Percentiles rank a stretch among this genome's conserved stretches.
phyloP scores from a whole-genome alignment of 768 basidiomycete genomes.

The Tulasnella sp. region DNA sequence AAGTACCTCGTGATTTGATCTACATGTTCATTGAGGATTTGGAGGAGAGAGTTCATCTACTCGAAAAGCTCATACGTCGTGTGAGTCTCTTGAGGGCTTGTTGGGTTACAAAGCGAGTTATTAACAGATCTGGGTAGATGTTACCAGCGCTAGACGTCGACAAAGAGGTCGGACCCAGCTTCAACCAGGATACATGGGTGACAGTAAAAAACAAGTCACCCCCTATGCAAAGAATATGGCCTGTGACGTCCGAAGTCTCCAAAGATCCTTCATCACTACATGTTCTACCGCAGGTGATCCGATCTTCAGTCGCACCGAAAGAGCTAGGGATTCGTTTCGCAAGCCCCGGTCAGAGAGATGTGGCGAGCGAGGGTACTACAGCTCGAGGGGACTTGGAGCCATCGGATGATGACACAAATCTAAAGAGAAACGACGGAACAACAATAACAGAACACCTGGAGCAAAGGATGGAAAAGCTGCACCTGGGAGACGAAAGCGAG shows the following conservation, averaged over 20 bases:
- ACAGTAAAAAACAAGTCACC: constrained; percentile 26
- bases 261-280: neutral
- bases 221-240: constrained; percentile 25
- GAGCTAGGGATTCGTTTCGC: neutral
- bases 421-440: neutral
- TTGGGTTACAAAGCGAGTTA: constrained; percentile 19
- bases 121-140: constrained; percentile 24
- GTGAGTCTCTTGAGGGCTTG: constrained; percentile 21
- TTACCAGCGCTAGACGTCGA: constrained; percentile 26
- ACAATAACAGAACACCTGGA: too few relatives aligned
- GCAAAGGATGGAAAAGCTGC: too few relatives aligned
- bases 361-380: neutral
- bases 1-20: neutral
- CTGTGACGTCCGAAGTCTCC: neutral
- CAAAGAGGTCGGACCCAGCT: constrained; percentile 10
- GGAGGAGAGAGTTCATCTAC: constrained; percentile 41
- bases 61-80: constrained; percentile 39
- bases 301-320: neutral
- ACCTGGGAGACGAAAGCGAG: neutral
- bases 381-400: neutral
- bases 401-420: neutral
- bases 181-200: constrained; percentile 11
- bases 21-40: constrained; percentile 40
- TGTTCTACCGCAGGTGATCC: neutral
- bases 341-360: neutral